Percentiles rank a stretch among this genome's conserved stretches.
These are phyloP conservation scores for Alternaria tenuissima DNA, from an alignment of 2,329 filamentous ascomycete species.

Conservation along the genomic window DNA sequence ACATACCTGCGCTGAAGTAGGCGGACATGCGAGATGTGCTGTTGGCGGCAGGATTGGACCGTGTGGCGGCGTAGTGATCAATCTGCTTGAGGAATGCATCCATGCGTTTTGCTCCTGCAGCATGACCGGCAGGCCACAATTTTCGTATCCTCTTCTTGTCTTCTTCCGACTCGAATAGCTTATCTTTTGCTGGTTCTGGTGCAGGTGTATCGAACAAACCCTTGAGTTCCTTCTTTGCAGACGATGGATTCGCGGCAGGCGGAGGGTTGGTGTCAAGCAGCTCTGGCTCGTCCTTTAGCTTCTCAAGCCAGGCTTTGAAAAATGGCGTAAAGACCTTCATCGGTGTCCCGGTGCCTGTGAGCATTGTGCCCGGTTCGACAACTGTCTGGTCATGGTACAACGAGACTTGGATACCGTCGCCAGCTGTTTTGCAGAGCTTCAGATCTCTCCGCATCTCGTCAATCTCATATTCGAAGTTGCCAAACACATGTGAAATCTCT, in stretches of 20 bases:
- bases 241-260: slow-evolving; percentile 51
- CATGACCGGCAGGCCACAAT: slow-evolving; percentile 57
- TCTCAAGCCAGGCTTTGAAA: slow-evolving; percentile 57
- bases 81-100: slow-evolving; percentile 54
- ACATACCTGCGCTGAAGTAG: slow-evolving; percentile 57
- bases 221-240: slow-evolving; percentile 39
- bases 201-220: slow-evolving; percentile 43
- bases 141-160: slow-evolving; percentile 53
- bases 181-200: slow-evolving; percentile 51
- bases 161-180: slow-evolving; percentile 51
- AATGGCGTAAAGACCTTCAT: slow-evolving; percentile 64
- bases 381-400: slow-evolving; percentile 61
- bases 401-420: slow-evolving; percentile 52
- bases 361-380: slow-evolving; percentile 56
- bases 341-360: slow-evolving; percentile 54
- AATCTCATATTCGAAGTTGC: slow-evolving; percentile 58
- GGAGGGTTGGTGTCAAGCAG: slow-evolving; percentile 54
- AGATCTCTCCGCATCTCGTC: slow-evolving; percentile 58
- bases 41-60: slow-evolving; percentile 54
- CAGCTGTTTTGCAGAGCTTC: slow-evolving; percentile 51
- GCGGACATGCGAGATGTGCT: slow-evolving; percentile 54
- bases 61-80: slow-evolving; percentile 52
- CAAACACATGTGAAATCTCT: slow-evolving; percentile 57
- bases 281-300: slow-evolving; percentile 53
- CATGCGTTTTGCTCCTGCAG: slow-evolving; percentile 53